These are phyloP conservation scores for Suillus fuscotomentosus DNA, from an alignment of 768 basidiomycete species.

Conservation along the genomic window DNA sequence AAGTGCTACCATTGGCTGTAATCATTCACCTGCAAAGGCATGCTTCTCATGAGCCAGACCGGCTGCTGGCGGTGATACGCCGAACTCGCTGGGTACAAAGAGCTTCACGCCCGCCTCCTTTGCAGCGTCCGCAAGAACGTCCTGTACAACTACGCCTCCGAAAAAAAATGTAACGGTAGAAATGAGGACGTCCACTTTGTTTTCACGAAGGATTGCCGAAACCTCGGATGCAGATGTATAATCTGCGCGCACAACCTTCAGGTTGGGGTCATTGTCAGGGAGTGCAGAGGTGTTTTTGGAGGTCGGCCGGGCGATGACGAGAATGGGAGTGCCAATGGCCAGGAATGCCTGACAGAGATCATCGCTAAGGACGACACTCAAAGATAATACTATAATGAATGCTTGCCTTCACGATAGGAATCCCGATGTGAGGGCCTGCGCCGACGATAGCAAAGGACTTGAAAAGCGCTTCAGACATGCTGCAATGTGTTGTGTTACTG, in stretches of 20 bases:
- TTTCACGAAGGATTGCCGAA: not conserved
- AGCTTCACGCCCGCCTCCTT: slow-evolving; percentile 27
- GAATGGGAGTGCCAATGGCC: slow-evolving; percentile 2
- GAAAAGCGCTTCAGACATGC: slow-evolving; percentile 7
- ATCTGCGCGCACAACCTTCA: not conserved
- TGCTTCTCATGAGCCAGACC: not conserved
- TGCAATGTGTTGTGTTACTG: not conserved
- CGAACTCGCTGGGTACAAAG: slow-evolving; percentile 32
- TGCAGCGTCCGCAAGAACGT: slow-evolving; percentile 2
- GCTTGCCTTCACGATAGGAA: slow-evolving; percentile 12
- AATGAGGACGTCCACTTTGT: slow-evolving; percentile 9
- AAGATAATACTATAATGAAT: not conserved
- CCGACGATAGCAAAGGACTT: slow-evolving; percentile 10
- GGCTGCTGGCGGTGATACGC: slow-evolving; percentile 9
- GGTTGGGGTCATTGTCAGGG: not conserved
- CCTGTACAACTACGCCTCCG: slow-evolving; percentile 16
- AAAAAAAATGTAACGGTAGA: not conserved
- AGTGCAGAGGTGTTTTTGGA: not conserved
- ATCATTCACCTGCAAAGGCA: slow-evolving; percentile 2
- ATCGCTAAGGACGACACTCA: not conserved
- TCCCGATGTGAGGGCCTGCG: slow-evolving; percentile 7
- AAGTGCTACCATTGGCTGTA: too few species aligned
- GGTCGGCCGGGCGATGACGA: slow-evolving; percentile 9
- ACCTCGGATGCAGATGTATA: not conserved
- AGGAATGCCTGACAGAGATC: slow-evolving; percentile 4